A percentile compares a stretch with the other conserved stretches of the same genome.
phyloP scores from a whole-genome alignment of 192 early-diverging fungal genomes.

The Podila horticola region DNA sequence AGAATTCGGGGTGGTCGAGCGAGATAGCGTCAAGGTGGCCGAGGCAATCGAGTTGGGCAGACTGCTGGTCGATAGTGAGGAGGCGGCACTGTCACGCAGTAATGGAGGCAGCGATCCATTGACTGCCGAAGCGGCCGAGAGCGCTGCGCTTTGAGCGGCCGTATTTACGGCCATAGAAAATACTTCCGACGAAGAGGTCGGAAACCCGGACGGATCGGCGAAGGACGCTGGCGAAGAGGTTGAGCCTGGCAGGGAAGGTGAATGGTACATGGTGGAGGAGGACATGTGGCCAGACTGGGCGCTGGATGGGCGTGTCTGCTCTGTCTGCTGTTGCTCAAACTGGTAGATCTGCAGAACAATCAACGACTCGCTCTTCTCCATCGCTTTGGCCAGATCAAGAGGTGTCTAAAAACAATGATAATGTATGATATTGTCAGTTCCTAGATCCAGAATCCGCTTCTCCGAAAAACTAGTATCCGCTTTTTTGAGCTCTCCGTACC shows the following conservation, averaged over 20 bases:
- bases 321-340: constrained; percentile 54
- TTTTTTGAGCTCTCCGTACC: constrained; percentile 32
- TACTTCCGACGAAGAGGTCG: constrained; percentile 4
- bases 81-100: constrained; percentile 1
- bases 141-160: constrained; percentile 1
- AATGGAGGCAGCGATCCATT: constrained; percentile 29
- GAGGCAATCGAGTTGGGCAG: constrained; percentile 6
- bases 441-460: background rate
- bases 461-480: background rate
- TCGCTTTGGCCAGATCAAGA: constrained; percentile 63
- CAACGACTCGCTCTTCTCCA: constrained; percentile 63
- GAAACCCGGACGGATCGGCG: constrained; percentile 21
- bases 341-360: constrained; percentile 58
- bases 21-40: constrained; percentile 1
- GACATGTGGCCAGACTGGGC: constrained; percentile 46
- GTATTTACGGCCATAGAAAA: background rate
- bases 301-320: constrained; percentile 43
- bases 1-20: background rate
- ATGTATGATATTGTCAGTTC: background rate
- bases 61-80: constrained; percentile 17
- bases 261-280: constrained; percentile 22
- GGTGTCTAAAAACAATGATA: constrained; percentile 47
- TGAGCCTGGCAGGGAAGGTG: constrained; percentile 29
- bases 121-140: constrained; percentile 15
- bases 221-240: constrained; percentile 33